These are phyloP conservation scores for Podospora bellae-mahoneyi DNA, from an alignment of 495 filamentous ascomycete genomes.

Conservation along the genomic window DNA sequence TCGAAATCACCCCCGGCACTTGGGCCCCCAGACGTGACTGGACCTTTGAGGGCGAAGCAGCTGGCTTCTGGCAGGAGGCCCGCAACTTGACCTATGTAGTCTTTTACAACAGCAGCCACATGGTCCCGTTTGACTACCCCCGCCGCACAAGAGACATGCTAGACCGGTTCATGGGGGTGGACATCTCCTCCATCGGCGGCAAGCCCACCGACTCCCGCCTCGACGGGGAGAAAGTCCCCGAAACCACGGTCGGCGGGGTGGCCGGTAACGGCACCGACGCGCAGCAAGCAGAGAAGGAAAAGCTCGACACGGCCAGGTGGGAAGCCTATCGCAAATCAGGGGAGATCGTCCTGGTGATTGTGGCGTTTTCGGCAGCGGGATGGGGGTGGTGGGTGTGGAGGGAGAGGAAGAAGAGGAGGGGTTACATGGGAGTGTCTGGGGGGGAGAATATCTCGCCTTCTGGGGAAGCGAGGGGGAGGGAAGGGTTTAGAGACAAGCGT, in stretches of 20 bases:
- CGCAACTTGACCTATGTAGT: slow-evolving; percentile 93
- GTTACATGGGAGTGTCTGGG: slow-evolving; percentile 52
- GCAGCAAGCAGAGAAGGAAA: slow-evolving; percentile 66
- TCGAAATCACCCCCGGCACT: slow-evolving; percentile 82
- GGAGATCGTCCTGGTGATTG: slow-evolving; percentile 82
- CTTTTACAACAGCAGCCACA: slow-evolving; percentile 93
- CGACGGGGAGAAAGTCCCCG: slow-evolving; percentile 82
- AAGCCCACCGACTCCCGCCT: slow-evolving; percentile 77
- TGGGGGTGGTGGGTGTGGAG: slow-evolving; percentile 90
- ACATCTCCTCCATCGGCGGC: slow-evolving; percentile 89
- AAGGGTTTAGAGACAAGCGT: slow-evolving; percentile 14
- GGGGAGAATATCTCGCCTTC: slow-evolving; percentile 28
- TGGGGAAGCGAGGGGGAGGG: slow-evolving; percentile 16
- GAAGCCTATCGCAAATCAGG: slow-evolving; percentile 88
- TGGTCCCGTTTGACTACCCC: slow-evolving; percentile 94
- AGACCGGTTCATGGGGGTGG: slow-evolving; percentile 90
- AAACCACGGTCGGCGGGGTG: slow-evolving; percentile 77
- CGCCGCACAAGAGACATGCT: slow-evolving; percentile 91
- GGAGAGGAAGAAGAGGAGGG: slow-evolving; percentile 56
- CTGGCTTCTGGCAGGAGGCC: slow-evolving; percentile 89
- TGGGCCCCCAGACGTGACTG: slow-evolving; percentile 90
- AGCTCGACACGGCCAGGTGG: slow-evolving; percentile 83
- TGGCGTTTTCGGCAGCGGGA: slow-evolving; percentile 67
- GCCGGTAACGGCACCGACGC: slow-evolving; percentile 70
- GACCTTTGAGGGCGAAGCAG: slow-evolving; percentile 88